Evolutionary conservation across 768 basidiomycete species (phyloP).

Genomic region (Mrakia blollopis): DNA sequence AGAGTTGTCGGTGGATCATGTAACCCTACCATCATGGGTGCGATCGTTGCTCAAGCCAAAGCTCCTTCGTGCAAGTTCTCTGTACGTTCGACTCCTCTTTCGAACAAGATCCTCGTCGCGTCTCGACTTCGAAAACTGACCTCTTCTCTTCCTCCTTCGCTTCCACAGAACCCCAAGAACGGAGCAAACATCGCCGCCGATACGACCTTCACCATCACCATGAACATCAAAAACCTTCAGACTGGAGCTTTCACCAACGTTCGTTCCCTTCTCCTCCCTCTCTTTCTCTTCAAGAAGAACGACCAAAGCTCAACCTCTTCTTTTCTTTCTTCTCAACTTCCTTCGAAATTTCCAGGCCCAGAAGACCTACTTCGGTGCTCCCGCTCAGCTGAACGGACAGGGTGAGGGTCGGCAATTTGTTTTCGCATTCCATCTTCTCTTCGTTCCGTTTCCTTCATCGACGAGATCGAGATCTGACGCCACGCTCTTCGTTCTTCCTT

Average conservation of each 20-base stretch:
- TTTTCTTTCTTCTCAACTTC: background rate
- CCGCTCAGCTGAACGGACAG: constrained; percentile 8
- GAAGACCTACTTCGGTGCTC: constrained; percentile 25
- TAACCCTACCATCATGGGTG: constrained; percentile 58
- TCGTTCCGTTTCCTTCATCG: background rate
- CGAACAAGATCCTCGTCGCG: background rate
- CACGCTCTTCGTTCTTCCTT: too few species aligned
- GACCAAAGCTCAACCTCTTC: background rate
- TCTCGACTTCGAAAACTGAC: background rate
- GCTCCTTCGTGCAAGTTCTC: constrained; percentile 44
- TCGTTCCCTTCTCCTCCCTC: constrained; percentile 28
- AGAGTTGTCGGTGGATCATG: constrained; percentile 42
- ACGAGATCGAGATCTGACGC: background rate
- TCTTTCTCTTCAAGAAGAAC: constrained; percentile 35
- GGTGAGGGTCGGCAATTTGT: background rate
- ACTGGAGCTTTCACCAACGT: constrained; percentile 26
- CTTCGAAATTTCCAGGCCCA: background rate
- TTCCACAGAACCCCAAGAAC: constrained; percentile 25
- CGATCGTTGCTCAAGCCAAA: constrained; percentile 33
- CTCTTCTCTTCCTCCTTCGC: background rate
- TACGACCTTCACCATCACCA: constrained; percentile 52
- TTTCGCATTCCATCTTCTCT: background rate
- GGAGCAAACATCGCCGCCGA: constrained; percentile 48
- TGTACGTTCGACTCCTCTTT: background rate
- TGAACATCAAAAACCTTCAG: constrained; percentile 47